phyloP scores from a whole-genome alignment of 2,329 filamentous ascomycete species.

The Berkeleyomyces rouxiae region DNA sequence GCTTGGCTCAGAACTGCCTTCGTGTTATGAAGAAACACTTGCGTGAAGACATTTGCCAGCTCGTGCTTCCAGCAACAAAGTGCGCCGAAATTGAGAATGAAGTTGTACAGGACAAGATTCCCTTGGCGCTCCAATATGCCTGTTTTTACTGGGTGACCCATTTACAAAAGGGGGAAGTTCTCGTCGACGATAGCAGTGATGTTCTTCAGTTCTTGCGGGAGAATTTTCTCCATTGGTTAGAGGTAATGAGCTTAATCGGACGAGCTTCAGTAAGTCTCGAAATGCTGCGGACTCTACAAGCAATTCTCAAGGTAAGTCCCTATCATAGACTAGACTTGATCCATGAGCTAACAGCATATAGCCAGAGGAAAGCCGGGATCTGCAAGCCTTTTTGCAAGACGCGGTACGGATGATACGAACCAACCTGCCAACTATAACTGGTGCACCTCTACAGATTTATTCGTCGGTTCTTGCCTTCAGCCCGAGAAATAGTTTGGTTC shows the following conservation, averaged over 20 bases:
- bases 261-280: not conserved
- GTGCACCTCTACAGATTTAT: not conserved
- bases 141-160: not conserved
- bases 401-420: not conserved
- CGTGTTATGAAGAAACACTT: not conserved
- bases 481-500: not conserved
- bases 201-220: slow-evolving; percentile 18
- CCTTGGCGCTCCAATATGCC: not conserved
- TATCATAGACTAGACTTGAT: too few species aligned
- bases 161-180: not conserved
- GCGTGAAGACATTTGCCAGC: not conserved
- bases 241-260: not conserved
- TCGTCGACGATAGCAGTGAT: slow-evolving; percentile 18
- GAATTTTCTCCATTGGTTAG: not conserved
- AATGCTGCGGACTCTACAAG: not conserved
- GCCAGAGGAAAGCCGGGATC: not conserved
- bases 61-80: not conserved
- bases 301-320: not conserved
- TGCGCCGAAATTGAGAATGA: not conserved
- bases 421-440: not conserved
- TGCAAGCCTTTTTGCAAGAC: not conserved
- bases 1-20: not conserved
- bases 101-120: not conserved
- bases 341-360: not conserved
- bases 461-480: not conserved